Percentiles rank a stretch among this genome's conserved stretches.
Conservation (phyloP, 768 basidiomycete genomes). For the Nevesoporus exiguus region DNA sequence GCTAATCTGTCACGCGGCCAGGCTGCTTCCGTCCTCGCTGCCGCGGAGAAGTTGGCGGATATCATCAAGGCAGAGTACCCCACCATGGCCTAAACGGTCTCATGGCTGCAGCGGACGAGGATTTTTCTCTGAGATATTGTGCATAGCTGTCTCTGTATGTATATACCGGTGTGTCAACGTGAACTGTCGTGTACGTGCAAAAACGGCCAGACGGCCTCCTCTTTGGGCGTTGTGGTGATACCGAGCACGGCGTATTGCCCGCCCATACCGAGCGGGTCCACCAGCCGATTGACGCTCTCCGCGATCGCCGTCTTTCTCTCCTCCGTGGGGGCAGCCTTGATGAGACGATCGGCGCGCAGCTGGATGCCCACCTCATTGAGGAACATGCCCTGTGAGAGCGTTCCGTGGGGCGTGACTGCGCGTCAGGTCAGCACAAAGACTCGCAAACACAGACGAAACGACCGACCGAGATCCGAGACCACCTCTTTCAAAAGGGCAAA, state of each 20-base stretch:
- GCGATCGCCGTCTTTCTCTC: conserved; percentile 53
- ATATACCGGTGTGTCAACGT: not conserved
- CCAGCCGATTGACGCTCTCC: conserved; percentile 63
- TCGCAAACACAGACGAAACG: not conserved
- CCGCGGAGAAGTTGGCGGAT: conserved; percentile 36
- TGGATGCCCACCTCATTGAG: conserved; percentile 74
- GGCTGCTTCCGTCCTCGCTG: conserved; percentile 30
- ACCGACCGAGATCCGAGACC: conserved; percentile 59
- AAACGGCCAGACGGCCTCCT: conserved; percentile 32
- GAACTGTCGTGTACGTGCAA: not conserved
- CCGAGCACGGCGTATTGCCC: conserved; percentile 81
- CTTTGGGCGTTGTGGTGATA: conserved; percentile 26
- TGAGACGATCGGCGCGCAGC: conserved; percentile 60
- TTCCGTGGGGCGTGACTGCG: conserved; percentile 52
- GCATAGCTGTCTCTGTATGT: not conserved
- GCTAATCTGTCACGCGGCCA: conserved; percentile 3
- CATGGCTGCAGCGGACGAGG: no score
- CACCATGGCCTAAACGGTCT: not conserved
- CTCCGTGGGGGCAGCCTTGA: conserved; percentile 44
- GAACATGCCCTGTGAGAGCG: conserved; percentile 74
- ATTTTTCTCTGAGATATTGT: not conserved
- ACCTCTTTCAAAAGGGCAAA: conserved; percentile 86
- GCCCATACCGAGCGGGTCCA: conserved; percentile 84
- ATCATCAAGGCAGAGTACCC: conserved; percentile 28
- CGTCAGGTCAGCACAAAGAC: conserved; percentile 4